These are phyloP conservation scores for Psilocybe cyanescens DNA, from an alignment of 768 basidiomycete genomes.

Conservation along the genomic window DNA sequence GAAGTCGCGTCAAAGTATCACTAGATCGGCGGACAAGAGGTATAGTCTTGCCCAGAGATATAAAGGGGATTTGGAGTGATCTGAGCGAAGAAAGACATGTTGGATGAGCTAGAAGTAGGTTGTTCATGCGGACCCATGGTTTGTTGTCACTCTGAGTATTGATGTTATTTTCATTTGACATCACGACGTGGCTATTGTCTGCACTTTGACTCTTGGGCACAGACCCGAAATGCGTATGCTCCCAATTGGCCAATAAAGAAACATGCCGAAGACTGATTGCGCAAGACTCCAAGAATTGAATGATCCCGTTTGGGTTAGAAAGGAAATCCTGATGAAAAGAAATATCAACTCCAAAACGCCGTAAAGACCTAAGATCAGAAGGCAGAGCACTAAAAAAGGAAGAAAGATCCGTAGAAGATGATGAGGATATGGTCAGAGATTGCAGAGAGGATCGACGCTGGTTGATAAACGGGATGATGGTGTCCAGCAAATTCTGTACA, in stretches of 20 bases:
- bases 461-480: constrained; percentile 36
- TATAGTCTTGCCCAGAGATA: constrained; percentile 21
- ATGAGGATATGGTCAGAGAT: constrained; percentile 36
- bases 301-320: constrained; percentile 26
- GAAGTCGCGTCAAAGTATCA: constrained; percentile 28
- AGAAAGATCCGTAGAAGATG: constrained; percentile 33
- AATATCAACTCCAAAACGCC: constrained; percentile 24
- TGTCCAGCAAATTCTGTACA: constrained; percentile 21
- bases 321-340: constrained; percentile 22
- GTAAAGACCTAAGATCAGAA: constrained; percentile 26
- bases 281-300: constrained; percentile 24
- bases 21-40: constrained; percentile 26
- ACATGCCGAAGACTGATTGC: constrained; percentile 25
- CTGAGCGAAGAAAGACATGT: constrained; percentile 19
- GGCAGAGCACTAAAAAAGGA: constrained; percentile 34
- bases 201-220: background rate
- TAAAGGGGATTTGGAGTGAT: constrained; percentile 27
- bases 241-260: constrained; percentile 22
- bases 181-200: background rate
- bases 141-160: background rate
- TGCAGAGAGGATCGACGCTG: constrained; percentile 28
- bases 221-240: constrained; percentile 1
- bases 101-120: constrained; percentile 11
- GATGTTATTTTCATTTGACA: background rate
- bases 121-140: constrained; percentile 17